Percentiles rank a stretch among this genome's conserved stretches.
These are phyloP conservation scores for Fistulinella prunicolor DNA, from an alignment of 768 basidiomycete genomes.

Conservation along the genomic window DNA sequence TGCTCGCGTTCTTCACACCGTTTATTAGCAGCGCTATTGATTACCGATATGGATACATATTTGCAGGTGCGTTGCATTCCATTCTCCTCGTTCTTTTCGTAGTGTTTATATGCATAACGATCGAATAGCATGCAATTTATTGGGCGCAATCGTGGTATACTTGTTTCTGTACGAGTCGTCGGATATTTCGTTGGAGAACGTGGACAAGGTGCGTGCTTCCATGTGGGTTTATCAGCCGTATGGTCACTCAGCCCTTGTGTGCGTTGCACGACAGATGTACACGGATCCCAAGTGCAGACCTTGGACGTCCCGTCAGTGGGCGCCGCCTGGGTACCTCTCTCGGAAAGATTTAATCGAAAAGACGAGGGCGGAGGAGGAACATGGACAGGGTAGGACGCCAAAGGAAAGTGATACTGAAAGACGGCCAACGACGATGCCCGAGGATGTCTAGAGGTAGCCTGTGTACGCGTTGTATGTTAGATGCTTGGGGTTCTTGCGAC, in stretches of 20 bases:
- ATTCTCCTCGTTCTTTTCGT: neutral
- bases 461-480: no score
- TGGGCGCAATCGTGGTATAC: conserved; percentile 57
- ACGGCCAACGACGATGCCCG: no score
- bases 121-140: conserved; percentile 54
- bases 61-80: conserved; percentile 58
- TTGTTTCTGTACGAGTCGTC: conserved; percentile 77
- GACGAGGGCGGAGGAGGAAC: conserved; percentile 37
- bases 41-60: conserved; percentile 68
- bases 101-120: neutral
- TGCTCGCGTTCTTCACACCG: conserved; percentile 77
- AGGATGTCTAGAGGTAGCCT: no score
- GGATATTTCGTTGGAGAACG: conserved; percentile 62
- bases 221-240: no score
- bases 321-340: conserved; percentile 50
- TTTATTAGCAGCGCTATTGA: conserved; percentile 57
- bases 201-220: conserved; percentile 45
- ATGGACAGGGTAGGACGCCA: neutral
- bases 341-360: conserved; percentile 46
- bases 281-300: conserved; percentile 61
- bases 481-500: no score
- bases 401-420: neutral
- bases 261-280: conserved; percentile 47
- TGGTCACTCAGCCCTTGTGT: no score
- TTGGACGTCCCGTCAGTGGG: conserved; percentile 63